phyloP scores from a whole-genome alignment of 345 rosid genomes.

The Eucalyptus tenuipes region DNA sequence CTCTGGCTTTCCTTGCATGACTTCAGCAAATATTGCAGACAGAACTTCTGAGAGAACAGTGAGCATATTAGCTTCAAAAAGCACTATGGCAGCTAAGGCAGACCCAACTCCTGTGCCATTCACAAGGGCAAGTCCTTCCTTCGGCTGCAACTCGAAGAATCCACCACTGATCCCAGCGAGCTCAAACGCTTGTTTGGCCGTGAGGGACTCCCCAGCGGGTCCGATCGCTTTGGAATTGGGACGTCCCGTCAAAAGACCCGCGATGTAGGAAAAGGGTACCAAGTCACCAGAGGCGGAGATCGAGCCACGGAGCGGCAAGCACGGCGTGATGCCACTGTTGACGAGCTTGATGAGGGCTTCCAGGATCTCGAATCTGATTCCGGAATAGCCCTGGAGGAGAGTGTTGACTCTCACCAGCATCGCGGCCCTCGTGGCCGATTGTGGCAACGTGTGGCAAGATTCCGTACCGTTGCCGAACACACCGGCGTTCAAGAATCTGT shows the following conservation, averaged over 20 bases:
- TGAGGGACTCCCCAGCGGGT: slow-evolving; percentile 35
- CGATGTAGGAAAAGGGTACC: slow-evolving; percentile 62
- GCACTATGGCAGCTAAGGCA: slow-evolving; percentile 33
- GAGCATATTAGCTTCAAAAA: slow-evolving; percentile 40
- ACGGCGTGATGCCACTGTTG: slow-evolving; percentile 57
- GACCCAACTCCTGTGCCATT: slow-evolving; percentile 40
- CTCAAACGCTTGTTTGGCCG: slow-evolving; percentile 33
- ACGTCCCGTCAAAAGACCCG: slow-evolving; percentile 48
- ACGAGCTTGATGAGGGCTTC: slow-evolving; percentile 53
- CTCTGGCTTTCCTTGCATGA: slow-evolving; percentile 49
- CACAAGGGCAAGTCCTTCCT: slow-evolving; percentile 33
- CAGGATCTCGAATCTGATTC: slow-evolving; percentile 62
- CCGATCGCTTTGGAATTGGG: slow-evolving; percentile 58
- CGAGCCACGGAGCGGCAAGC: slow-evolving; percentile 64
- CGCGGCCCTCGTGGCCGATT: slow-evolving; percentile 53
- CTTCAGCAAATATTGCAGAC: slow-evolving; percentile 47
- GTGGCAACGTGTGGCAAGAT: slow-evolving; percentile 49
- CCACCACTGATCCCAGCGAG: slow-evolving; percentile 23
- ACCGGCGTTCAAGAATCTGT: slow-evolving; percentile 63
- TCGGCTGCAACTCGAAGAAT: slow-evolving; percentile 30
- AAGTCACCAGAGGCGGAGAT: slow-evolving; percentile 74
- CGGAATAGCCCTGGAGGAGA: slow-evolving; percentile 63
- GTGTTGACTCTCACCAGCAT: slow-evolving; percentile 79
- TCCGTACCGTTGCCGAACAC: slow-evolving; percentile 55
- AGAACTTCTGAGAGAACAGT: slow-evolving; percentile 34